A percentile compares a stretch with the other conserved stretches of the same genome.
phyloP scores from a whole-genome alignment of 371 early-diverging fungal species.

The Capillidium rhysosporum region DNA sequence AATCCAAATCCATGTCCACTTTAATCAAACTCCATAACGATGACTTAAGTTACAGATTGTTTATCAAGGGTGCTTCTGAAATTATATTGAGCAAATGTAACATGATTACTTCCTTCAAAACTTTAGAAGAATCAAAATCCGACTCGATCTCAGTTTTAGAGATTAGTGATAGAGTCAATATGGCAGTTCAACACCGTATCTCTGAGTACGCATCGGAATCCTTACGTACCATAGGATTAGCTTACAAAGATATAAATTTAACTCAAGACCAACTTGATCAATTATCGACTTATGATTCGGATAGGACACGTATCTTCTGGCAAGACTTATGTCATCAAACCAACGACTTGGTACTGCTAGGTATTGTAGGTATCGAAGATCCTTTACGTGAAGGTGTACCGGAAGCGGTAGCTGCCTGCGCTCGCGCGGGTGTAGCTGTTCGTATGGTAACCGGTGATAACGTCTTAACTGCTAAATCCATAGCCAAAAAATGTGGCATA shows the following conservation, averaged over 20 bases:
- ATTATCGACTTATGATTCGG: constrained; percentile 18
- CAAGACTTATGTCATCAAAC: background rate
- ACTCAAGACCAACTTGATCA: constrained; percentile 8
- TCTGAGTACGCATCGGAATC: constrained; percentile 37
- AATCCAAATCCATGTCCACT: constrained; percentile 71
- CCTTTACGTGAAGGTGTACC: constrained; percentile 45
- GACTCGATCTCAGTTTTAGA: background rate
- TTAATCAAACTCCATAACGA: constrained; percentile 25
- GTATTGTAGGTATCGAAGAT: constrained; percentile 54
- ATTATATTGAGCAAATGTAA: constrained; percentile 38
- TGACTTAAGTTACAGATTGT: constrained; percentile 24
- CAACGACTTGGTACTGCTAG: constrained; percentile 20
- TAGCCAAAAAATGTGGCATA: constrained; percentile 50
- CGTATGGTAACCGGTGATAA: constrained; percentile 79
- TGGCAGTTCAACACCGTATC: constrained; percentile 26
- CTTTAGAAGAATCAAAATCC: background rate
- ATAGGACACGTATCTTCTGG: constrained; percentile 8
- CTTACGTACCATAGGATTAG: constrained; percentile 43
- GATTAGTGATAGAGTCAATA: constrained; percentile 19
- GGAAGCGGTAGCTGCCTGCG: constrained; percentile 39
- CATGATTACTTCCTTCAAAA: background rate
- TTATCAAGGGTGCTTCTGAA: constrained; percentile 75
- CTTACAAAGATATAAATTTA: constrained; percentile 35
- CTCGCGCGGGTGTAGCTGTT: constrained; percentile 57
- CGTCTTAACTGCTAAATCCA: constrained; percentile 46